Evolutionary conservation across 2,329 filamentous ascomycete species (phyloP), one percentile per base, ranked within the genome.

Genomic region (Didymella keratinophila): DNA sequence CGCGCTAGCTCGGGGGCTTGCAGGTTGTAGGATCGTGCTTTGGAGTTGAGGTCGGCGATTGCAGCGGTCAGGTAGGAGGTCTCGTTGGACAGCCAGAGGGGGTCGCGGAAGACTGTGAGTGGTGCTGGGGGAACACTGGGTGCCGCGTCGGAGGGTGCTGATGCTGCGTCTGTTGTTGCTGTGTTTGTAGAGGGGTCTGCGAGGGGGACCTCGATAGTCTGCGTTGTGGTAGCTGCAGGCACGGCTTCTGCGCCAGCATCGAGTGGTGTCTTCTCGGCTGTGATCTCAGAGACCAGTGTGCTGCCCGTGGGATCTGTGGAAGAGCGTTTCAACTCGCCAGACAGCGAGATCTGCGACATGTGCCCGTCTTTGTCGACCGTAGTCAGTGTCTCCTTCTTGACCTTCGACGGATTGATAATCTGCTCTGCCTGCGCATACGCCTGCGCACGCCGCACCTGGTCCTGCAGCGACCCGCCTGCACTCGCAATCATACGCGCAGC

Each of bases 1-100:
- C 95, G 96, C 2, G 94, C 93, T 1, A 97, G 83, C 53, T 92
- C 89, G 0, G 95, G 95, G 0, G 95, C 94, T 87, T 96, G 94
- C 3, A 98, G 85, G 69, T 98, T 98, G 81, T 99, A 99, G 14
- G 91, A 91, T 25, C 95, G 86, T 8, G 92, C 89, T 47, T 96
- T 82, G 28, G 79, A 77, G 77, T 98, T 98, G 55, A 98, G 86
- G 56, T 91, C 87, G 45, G 85, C 84, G 64, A 99, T 85, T 5
- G 91, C 86, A 5, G 95, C 83, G 37, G 84, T 86, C 73, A 93
- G 87, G 78, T 96, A 98, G 7, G 88, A 82, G 3, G 80, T 78
- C 76, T 98, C 92, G 6, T 86, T 84, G 20, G 81, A 78, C 63
- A 95, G 85, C 89, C 94, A 97, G 1, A 84, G 79, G 0, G 87